phyloP scores from a whole-genome alignment of 495 filamentous ascomycete species.

The Astrocystis sublimbata region DNA sequence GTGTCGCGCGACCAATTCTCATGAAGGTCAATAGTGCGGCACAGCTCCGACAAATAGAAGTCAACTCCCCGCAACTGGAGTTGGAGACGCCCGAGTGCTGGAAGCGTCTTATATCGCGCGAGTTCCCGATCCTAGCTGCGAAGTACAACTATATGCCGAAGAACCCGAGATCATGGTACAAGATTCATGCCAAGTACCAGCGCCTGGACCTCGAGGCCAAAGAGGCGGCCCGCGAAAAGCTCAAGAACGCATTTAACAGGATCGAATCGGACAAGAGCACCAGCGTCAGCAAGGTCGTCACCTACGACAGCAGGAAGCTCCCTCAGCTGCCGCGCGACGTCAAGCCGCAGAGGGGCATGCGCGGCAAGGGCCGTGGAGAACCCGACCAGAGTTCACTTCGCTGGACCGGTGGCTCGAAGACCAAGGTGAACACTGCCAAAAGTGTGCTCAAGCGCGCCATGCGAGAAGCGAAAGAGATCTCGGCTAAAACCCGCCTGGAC shows the following conservation, averaged over 20 bases:
- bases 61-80: conserved; percentile 36
- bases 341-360: conserved; percentile 10
- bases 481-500: conserved; percentile 25
- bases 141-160: conserved; percentile 32
- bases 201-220: conserved; percentile 49
- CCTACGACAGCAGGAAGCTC: conserved; percentile 26
- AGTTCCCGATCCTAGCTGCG: conserved; percentile 30
- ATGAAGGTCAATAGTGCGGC: conserved; percentile 30
- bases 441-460: conserved; percentile 30
- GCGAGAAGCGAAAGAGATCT: conserved; percentile 33
- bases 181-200: conserved; percentile 42
- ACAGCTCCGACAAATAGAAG: conserved; percentile 42
- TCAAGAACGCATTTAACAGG: conserved; percentile 35
- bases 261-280: conserved; percentile 31
- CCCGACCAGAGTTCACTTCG: conserved; percentile 14
- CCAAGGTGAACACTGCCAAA: conserved; percentile 27
- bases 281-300: conserved; percentile 32
- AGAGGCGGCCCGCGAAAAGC: conserved; percentile 46
- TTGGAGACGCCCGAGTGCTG: conserved; percentile 35
- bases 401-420: conserved; percentile 32
- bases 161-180: conserved; percentile 38
- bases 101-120: conserved; percentile 40
- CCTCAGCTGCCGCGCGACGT: conserved; percentile 22
- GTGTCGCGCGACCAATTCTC: conserved; percentile 27
- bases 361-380: neutral